A percentile compares a stretch with the other conserved stretches of the same genome.
Evolutionary conservation across 208 protist species (phyloP).

Genomic region (Giardia muris): DNA sequence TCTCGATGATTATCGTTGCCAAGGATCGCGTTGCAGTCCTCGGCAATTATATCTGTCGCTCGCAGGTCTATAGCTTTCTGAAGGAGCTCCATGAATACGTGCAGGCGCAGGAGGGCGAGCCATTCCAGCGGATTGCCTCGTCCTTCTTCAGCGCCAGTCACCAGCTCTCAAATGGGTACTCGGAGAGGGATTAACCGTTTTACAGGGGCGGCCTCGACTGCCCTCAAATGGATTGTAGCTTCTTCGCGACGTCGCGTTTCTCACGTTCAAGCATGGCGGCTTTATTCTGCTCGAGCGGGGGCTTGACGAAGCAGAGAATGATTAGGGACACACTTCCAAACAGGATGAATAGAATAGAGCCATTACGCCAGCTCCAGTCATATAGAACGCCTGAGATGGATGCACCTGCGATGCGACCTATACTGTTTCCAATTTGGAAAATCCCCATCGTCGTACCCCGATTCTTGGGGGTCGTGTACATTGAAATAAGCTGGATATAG

Average conservation of each 20-base stretch:
- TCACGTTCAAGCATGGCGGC: not conserved
- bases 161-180: no score
- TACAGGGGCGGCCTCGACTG: no score
- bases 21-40: not conserved
- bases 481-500: not conserved
- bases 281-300: not conserved
- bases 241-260: not conserved
- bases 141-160: no score
- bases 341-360: not conserved
- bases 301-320: not conserved
- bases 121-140: no score
- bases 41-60: not conserved
- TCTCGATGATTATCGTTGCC: not conserved
- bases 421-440: conserved; percentile 21
- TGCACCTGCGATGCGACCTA: not conserved
- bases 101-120: not conserved
- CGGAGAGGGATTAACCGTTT: no score
- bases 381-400: not conserved
- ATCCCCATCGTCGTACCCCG: not conserved
- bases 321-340: not conserved
- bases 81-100: not conserved
- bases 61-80: not conserved
- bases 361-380: not conserved
- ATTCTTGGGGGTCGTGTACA: not conserved
- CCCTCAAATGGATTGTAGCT: not conserved